Evolutionary conservation across 1,284 basidiomycete genomes (phyloP).

Genomic region (Schizophyllum commune): DNA sequence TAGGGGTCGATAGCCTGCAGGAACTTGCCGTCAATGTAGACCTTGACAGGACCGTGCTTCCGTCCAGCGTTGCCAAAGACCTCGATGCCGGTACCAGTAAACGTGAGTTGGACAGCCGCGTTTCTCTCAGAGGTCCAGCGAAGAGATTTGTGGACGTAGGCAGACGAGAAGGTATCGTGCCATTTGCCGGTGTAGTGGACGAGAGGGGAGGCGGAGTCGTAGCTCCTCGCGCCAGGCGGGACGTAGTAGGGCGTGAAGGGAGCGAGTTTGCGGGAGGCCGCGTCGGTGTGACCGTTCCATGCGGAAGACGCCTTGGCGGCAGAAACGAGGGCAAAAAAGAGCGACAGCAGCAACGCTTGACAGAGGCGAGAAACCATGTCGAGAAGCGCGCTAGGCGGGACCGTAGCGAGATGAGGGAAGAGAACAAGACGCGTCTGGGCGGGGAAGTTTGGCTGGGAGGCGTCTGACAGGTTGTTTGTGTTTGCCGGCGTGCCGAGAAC

Average conservation of each 20-base stretch:
- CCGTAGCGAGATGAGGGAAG: not conserved
- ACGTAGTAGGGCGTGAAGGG: conserved; percentile 62
- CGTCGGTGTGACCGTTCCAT: conserved; percentile 58
- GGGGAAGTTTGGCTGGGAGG: not conserved
- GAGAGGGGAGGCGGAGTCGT: conserved; percentile 58
- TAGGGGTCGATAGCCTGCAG: conserved; percentile 39
- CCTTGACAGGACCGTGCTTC: conserved; percentile 44
- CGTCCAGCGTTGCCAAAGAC: conserved; percentile 61
- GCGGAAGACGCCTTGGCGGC: conserved; percentile 25
- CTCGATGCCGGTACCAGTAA: conserved; percentile 66
- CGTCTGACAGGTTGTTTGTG: not conserved
- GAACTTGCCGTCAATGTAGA: conserved; percentile 51
- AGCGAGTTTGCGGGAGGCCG: conserved; percentile 37
- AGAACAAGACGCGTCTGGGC: not conserved
- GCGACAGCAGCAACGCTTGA: conserved; percentile 2
- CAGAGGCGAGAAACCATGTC: not conserved
- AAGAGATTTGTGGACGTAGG: conserved; percentile 44
- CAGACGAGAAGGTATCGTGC: conserved; percentile 42
- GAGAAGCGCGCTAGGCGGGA: not conserved
- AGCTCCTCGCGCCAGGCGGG: conserved; percentile 61
- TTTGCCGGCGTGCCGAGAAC: not conserved
- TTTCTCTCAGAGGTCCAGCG: conserved; percentile 39
- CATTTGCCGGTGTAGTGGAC: conserved; percentile 55
- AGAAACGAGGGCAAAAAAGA: conserved; percentile 11
- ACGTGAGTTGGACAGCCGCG: conserved; percentile 50